Base-by-base conservation (phyloP, 73 alveolate species). In the Stentor roeselii region DNA sequence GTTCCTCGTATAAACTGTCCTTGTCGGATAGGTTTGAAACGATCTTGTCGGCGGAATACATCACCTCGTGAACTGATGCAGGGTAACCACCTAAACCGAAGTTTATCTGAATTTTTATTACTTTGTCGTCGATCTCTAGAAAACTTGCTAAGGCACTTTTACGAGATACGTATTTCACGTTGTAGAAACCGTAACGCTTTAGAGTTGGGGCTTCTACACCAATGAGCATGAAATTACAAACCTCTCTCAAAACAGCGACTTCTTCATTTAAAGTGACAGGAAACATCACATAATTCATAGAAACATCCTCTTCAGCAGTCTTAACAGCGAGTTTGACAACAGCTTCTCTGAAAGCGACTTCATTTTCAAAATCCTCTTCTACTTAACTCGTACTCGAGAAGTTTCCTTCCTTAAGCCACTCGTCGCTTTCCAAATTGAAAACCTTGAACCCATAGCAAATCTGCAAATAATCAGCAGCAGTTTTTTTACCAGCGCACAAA, bases 121-220 rank as follows among this genome's bases (percentile, higher is more conserved):
- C 60, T 58, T 37, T 67, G 42, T 90, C 92, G 60, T 78, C 88
- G 21, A 86, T 59, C 36, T 86, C 92, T 38, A 61, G 86, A 58
- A 90, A 83, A 34, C 82, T 84, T 39, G 78, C 90, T 3, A 76
- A 59, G 1, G 87, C 59, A 21, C 36, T 3, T 59, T 74, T 87
- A 32, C 80, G 15, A 39, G 58, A 30, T 0, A 31, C 38, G 61
- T 90, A 80, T 86, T 90, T 90, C 3, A 82, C 75, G 41, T 76
- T 86, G 84, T 82, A 90, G 35, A 82, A 58, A 2, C 84, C 60
- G 75, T 27, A 90, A 32, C 95, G 85, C 34, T 61, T 50, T 59
- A 31, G 42, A 4, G 89, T 42, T 3, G 95, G 95, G 2, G 92
- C 88, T 37, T 90, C 95, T n/a, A 86, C 67, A 31, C 82, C 90